Conservation (phyloP, 2,329 filamentous ascomycete genomes). For the Colletotrichum sp. region DNA sequence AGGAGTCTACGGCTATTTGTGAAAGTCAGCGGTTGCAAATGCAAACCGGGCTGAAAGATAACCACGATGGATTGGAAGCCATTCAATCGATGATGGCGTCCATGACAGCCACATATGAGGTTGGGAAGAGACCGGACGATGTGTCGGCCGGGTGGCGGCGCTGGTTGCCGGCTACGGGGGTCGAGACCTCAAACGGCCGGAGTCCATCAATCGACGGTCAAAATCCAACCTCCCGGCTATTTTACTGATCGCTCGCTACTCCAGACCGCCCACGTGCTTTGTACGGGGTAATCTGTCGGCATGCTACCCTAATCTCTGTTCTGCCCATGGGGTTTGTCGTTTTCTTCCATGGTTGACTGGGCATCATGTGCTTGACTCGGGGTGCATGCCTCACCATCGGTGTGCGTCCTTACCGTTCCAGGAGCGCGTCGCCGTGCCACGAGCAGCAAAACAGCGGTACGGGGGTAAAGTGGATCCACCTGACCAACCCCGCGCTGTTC, state of each 20-base stretch:
- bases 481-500: constrained; percentile 1
- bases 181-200: not conserved
- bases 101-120: not conserved
- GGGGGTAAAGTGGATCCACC: not conserved
- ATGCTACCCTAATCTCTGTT: not conserved
- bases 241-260: too few species aligned
- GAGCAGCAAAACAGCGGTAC: not conserved
- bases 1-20: too few species aligned
- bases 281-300: not conserved
- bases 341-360: not conserved
- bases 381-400: not conserved
- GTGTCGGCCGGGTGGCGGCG: not conserved
- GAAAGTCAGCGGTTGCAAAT: too few species aligned
- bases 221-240: not conserved
- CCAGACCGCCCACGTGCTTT: not conserved
- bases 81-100: not conserved
- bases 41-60: too few species aligned
- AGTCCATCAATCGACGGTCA: not conserved
- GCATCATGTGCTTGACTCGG: not conserved
- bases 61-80: too few species aligned
- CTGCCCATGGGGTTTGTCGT: not conserved
- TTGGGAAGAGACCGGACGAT: not conserved
- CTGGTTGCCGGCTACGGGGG: not conserved
- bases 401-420: not conserved
- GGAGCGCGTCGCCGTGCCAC: not conserved